Evolutionary conservation across 2,329 filamentous ascomycete genomes (phyloP).

Genomic region (Ophidiomyces ophidiicola): DNA sequence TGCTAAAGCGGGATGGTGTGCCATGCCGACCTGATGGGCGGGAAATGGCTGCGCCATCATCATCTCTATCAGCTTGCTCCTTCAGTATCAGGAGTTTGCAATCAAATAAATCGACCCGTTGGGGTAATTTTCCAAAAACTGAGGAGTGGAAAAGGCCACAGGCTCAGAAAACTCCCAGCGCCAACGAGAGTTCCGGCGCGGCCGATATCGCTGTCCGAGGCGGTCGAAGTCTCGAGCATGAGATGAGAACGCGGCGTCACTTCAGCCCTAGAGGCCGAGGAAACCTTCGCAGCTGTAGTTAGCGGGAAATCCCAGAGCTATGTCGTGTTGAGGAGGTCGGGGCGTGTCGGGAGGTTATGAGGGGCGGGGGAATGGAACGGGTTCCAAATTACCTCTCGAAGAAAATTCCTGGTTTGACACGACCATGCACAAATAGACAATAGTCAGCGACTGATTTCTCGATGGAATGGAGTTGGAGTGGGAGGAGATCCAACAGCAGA

Average conservation of each 20-base stretch:
- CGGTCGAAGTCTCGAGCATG: slow-evolving; percentile 25
- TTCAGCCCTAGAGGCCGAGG: slow-evolving; percentile 8
- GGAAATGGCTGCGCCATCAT: slow-evolving; percentile 46
- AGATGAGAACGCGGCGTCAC: slow-evolving; percentile 19
- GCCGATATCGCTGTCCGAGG: slow-evolving; percentile 21
- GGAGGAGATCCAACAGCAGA: slow-evolving; percentile 1
- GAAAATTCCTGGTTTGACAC: slow-evolving; percentile 3
- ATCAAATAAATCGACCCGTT: neutral
- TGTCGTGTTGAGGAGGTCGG: slow-evolving; percentile 3
- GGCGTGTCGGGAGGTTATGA: slow-evolving; percentile 3
- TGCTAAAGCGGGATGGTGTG: slow-evolving; percentile 45
- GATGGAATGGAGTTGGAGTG: slow-evolving; percentile 1
- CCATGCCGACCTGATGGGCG: slow-evolving; percentile 47
- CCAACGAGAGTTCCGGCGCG: slow-evolving; percentile 23
- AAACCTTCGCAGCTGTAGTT: slow-evolving; percentile 1
- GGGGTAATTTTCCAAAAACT: neutral
- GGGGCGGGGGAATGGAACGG: slow-evolving; percentile 9
- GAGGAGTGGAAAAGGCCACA: slow-evolving; percentile 10
- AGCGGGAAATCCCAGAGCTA: slow-evolving; percentile 3
- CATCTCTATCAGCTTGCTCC: slow-evolving; percentile 33
- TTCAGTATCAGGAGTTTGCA: neutral
- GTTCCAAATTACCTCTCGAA: slow-evolving; percentile 9
- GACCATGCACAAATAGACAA: slow-evolving; percentile 7
- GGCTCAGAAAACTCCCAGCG: slow-evolving; percentile 14
- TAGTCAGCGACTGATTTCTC: slow-evolving; percentile 3